A percentile compares a stretch with the other conserved stretches of the same genome.
phyloP scores from a whole-genome alignment of 106 monocot species.

The Amphibolis antarctica region DNA sequence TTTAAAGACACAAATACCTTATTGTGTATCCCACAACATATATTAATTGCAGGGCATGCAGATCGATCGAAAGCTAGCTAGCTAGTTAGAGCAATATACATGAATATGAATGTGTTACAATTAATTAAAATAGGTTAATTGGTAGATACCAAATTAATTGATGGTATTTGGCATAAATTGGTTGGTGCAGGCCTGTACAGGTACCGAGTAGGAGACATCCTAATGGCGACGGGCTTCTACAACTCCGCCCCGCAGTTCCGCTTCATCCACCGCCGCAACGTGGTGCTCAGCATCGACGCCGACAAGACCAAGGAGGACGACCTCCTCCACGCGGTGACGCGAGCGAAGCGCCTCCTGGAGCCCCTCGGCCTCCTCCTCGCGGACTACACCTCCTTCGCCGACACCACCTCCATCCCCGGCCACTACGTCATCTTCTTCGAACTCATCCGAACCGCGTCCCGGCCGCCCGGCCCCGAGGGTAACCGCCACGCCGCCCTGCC shows the following conservation, averaged over 20 bases:
- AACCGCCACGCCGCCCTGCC: too few relatives aligned
- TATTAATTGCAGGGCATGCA: too few relatives aligned
- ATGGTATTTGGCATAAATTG: neutral
- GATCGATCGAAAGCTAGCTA: too few relatives aligned
- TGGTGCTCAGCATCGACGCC: slow-evolving; percentile 64
- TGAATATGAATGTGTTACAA: too few relatives aligned
- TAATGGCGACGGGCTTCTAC: slow-evolving; percentile 60
- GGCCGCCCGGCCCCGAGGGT: neutral
- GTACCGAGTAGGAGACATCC: slow-evolving; percentile 77
- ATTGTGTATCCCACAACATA: too few relatives aligned
- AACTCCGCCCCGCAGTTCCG: slow-evolving; percentile 69
- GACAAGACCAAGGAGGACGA: slow-evolving; percentile 81
- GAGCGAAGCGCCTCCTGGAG: slow-evolving; percentile 32
- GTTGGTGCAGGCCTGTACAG: slow-evolving; percentile 46
- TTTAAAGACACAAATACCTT: too few relatives aligned
- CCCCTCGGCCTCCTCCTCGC: slow-evolving; percentile 43
- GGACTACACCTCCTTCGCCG: slow-evolving; percentile 63
- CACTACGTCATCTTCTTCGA: slow-evolving; percentile 90
- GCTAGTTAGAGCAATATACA: too few relatives aligned
- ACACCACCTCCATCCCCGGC: slow-evolving; percentile 57
- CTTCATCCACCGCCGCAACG: slow-evolving; percentile 69
- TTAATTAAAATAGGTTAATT: too few relatives aligned
- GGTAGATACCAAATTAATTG: too few relatives aligned
- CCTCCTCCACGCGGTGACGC: slow-evolving; percentile 45
- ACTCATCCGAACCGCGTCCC: slow-evolving; percentile 7